Evolutionary conservation across 495 filamentous ascomycete species (phyloP).

Genomic region (Haplographium delicatum): DNA sequence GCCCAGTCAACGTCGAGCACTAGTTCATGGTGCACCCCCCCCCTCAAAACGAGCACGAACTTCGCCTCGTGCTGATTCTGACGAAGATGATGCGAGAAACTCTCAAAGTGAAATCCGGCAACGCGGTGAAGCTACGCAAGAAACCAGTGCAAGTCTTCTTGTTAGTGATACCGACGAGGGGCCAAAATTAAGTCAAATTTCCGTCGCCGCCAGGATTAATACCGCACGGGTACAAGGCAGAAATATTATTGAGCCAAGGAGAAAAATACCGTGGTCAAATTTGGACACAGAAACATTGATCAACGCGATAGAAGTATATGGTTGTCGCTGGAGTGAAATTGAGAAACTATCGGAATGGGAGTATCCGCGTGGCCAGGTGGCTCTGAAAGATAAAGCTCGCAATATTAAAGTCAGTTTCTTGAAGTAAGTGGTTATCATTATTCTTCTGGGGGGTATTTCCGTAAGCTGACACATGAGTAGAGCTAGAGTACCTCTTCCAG

Average conservation of each 20-base stretch:
- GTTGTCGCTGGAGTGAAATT: slow-evolving; percentile 50
- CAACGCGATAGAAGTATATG: slow-evolving; percentile 40
- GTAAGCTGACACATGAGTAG: slow-evolving; percentile 8
- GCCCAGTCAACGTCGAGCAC: background rate
- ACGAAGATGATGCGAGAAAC: background rate
- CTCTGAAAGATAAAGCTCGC: slow-evolving; percentile 62
- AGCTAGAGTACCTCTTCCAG: slow-evolving; percentile 33
- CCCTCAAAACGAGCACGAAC: slow-evolving; percentile 12
- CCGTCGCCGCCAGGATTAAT: slow-evolving; percentile 19
- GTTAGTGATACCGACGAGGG: slow-evolving; percentile 5
- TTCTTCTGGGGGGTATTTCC: too few relatives aligned
- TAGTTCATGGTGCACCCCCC: background rate
- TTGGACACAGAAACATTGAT: slow-evolving; percentile 41
- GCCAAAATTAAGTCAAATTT: slow-evolving; percentile 20
- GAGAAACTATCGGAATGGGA: slow-evolving; percentile 31
- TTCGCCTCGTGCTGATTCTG: background rate
- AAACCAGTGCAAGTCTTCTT: background rate
- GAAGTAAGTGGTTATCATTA: slow-evolving; percentile 46
- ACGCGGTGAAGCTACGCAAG: background rate
- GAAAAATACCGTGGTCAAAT: slow-evolving; percentile 41
- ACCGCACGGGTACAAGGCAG: slow-evolving; percentile 7
- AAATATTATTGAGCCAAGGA: slow-evolving; percentile 31
- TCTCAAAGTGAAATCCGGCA: background rate
- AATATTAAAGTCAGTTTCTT: slow-evolving; percentile 56
- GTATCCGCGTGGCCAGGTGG: slow-evolving; percentile 46